Percentiles rank a stretch among this genome's conserved stretches.
These are phyloP conservation scores for Barbarea vulgaris DNA, from an alignment of 345 rosid species.

Conservation along the genomic window DNA sequence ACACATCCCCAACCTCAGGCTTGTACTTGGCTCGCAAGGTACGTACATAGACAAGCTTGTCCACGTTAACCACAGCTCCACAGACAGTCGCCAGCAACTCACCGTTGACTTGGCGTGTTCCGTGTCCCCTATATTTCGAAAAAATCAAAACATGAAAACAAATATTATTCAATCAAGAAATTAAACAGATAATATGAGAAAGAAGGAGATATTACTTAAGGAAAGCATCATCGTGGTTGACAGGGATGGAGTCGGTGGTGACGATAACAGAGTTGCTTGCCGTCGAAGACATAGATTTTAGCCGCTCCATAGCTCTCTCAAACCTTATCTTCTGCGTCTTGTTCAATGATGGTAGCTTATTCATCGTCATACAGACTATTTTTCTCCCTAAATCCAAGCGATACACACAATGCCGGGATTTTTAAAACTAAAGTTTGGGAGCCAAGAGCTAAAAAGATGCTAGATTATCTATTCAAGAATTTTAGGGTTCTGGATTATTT, in stretches of 20 bases:
- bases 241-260: constrained; percentile 72
- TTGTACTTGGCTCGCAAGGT: constrained; percentile 83
- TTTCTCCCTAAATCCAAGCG: neutral
- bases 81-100: constrained; percentile 80
- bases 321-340: constrained; percentile 78
- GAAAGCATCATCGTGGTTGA: constrained; percentile 71
- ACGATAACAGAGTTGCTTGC: constrained; percentile 66
- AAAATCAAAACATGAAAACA: neutral
- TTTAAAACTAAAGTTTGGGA: neutral
- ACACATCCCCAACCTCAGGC: constrained; percentile 87
- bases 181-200: neutral
- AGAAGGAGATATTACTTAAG: constrained; percentile 59
- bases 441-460: constrained; percentile 7
- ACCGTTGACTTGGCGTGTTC: constrained; percentile 71
- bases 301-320: constrained; percentile 72
- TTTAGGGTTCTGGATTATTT: constrained; percentile 22
- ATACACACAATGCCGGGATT: constrained; percentile 18
- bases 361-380: constrained; percentile 42
- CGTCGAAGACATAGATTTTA: constrained; percentile 59
- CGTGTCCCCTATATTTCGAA: constrained; percentile 69
- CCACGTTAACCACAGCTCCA: constrained; percentile 88
- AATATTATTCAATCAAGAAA: neutral
- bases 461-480: neutral
- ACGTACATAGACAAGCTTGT: constrained; percentile 82
- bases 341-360: constrained; percentile 55